phyloP scores from a whole-genome alignment of 1,139 yeast genomes.

The Zygoascus hellenicus region DNA sequence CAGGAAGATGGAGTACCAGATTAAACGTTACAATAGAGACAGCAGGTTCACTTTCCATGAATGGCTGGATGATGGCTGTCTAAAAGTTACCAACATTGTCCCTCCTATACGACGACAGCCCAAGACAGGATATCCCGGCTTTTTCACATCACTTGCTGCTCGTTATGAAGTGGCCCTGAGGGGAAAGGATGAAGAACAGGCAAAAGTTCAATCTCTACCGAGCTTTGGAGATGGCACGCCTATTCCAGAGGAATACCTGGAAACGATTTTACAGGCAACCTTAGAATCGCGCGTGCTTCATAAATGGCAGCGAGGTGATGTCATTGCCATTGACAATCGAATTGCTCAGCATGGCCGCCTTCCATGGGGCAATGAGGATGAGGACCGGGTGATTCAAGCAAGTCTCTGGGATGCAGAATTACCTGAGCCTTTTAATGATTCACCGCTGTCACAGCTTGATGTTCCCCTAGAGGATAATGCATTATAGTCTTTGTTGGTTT shows the following conservation, averaged over 20 bases:
- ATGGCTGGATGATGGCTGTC: slow-evolving; percentile 14
- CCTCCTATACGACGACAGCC: slow-evolving; percentile 16
- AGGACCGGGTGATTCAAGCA: slow-evolving; percentile 13
- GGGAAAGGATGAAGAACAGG: slow-evolving; percentile 9
- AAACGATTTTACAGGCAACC: slow-evolving; percentile 12
- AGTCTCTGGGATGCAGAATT: slow-evolving; percentile 15
- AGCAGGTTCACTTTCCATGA: slow-evolving; percentile 13
- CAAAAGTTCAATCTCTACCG: slow-evolving; percentile 13
- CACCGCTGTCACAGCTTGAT: slow-evolving; percentile 8
- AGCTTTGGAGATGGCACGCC: slow-evolving; percentile 16
- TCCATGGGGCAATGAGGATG: slow-evolving; percentile 14
- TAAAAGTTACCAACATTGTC: slow-evolving; percentile 14
- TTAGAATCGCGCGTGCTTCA: slow-evolving; percentile 14
- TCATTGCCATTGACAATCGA: slow-evolving; percentile 14
- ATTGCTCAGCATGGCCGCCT: slow-evolving; percentile 14
- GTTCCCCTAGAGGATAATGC: slow-evolving; percentile 9
- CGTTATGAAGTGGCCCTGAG: slow-evolving; percentile 11
- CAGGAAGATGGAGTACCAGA: slow-evolving; percentile 15
- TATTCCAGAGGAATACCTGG: slow-evolving; percentile 15
- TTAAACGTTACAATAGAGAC: slow-evolving; percentile 15
- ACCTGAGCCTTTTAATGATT: slow-evolving; percentile 11
- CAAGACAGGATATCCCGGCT: slow-evolving; percentile 12
- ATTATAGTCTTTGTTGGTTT: background rate
- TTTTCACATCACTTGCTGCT: slow-evolving; percentile 16
- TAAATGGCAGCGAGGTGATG: slow-evolving; percentile 16